These are phyloP conservation scores for Cadophora gregata DNA, from an alignment of 2,329 filamentous ascomycete species.

Conservation along the genomic window DNA sequence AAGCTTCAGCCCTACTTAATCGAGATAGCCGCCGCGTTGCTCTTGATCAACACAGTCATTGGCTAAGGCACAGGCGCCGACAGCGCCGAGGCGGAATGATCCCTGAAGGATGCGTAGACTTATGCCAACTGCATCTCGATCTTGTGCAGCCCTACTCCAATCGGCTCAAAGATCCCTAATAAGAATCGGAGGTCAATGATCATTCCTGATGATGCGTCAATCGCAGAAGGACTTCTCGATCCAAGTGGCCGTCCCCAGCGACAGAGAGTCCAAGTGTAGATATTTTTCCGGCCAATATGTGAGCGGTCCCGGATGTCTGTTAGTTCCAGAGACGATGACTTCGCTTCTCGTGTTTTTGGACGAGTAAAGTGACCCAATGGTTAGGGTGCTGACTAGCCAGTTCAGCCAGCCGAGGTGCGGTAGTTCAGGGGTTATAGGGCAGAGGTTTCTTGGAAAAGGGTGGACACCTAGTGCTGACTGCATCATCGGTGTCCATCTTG, in stretches of 20 bases:
- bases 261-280: neutral
- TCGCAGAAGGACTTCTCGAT: neutral
- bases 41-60: neutral
- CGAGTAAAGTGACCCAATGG: neutral
- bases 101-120: neutral
- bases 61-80: neutral
- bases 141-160: neutral
- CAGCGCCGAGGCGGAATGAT: neutral
- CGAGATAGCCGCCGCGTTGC: conserved; percentile 7
- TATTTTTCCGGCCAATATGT: neutral
- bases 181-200: neutral
- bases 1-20: conserved; percentile 9
- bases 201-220: neutral
- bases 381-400: conserved; percentile 5
- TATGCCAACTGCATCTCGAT: neutral
- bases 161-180: neutral
- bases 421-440: neutral
- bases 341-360: conserved; percentile 3
- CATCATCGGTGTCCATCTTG: neutral
- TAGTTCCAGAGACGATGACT: neutral
- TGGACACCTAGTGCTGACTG: neutral
- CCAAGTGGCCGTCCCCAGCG: neutral
- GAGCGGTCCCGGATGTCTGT: neutral
- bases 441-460: neutral
- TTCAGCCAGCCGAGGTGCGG: neutral